phyloP scores from a whole-genome alignment of 2,329 filamentous ascomycete genomes.

The Epichloe aotearoae region DNA sequence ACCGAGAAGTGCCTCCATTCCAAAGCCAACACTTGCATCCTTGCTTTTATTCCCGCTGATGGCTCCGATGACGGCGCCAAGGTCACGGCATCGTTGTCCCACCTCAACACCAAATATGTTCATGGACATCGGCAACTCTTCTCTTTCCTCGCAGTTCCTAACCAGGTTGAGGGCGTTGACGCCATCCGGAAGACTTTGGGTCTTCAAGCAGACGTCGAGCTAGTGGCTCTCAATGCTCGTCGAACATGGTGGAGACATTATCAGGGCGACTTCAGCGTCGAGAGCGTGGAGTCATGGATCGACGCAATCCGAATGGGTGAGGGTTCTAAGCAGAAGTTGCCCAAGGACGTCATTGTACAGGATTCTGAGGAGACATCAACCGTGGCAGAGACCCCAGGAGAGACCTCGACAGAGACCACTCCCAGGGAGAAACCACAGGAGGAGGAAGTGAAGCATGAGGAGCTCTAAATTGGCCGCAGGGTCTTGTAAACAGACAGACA shows the following conservation, averaged over 20 bases:
- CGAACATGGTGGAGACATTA: constrained; percentile 77
- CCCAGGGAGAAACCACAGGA: constrained; percentile 15
- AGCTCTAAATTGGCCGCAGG: constrained; percentile 25
- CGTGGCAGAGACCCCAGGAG: neutral
- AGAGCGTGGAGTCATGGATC: constrained; percentile 69
- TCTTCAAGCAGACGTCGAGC: constrained; percentile 48
- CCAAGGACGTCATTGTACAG: constrained; percentile 37
- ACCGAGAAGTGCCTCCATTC: constrained; percentile 57
- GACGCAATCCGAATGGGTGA: constrained; percentile 87
- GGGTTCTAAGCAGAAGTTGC: constrained; percentile 63
- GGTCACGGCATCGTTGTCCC: constrained; percentile 50
- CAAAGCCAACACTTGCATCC: constrained; percentile 71
- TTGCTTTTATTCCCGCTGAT: constrained; percentile 53
- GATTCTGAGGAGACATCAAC: constrained; percentile 19
- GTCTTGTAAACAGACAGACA: neutral
- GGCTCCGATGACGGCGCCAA: constrained; percentile 38
- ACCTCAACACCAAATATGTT: constrained; percentile 64
- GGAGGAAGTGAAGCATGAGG: constrained; percentile 29
- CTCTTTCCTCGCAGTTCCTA: constrained; percentile 67
- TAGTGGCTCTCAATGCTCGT: constrained; percentile 76
- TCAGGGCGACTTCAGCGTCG: constrained; percentile 43
- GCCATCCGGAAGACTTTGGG: constrained; percentile 40
- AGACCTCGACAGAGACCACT: constrained; percentile 11
- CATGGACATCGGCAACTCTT: constrained; percentile 57
- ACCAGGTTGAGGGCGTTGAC: constrained; percentile 22